Base-by-base conservation (phyloP, 495 filamentous ascomycete genomes). In the Corynascus novoguineensis region DNA sequence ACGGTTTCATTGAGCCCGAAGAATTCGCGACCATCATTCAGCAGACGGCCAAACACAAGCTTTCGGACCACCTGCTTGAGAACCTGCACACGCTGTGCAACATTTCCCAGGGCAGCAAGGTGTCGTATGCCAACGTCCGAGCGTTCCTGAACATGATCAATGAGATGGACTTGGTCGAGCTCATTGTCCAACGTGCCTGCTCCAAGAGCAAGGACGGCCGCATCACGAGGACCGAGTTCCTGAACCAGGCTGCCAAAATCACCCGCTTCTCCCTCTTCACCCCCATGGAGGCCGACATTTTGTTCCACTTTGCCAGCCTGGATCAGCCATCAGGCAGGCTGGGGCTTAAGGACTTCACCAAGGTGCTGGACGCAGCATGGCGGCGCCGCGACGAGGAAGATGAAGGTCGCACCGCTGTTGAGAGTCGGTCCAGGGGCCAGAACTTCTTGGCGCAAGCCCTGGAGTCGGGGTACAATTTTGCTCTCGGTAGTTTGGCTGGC, bases 221-320 rank as follows among this genome's bases (percentile, higher is more conserved):
- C 74, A 97, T 98, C 66, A 96, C 92, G 5, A 82, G 89, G 28
- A 82, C 89, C 17, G 93, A 97, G 63, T 98, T 98, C 73, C 74
- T 98, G 44, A 95, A 96, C 73, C 91, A 96, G 72, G 93, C 93
- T 19, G 85, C 92, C 22, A 84, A 84, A 38, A 83, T 91, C 63
- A 93, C 91, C 24, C 84, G 95, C 21, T 98, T 96, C 74, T 90
- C 90, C 5, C 78, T 93, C 0, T 96, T 96, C 73, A 97, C 93
- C 0, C 93, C 93, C 1, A 96, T 98, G 92, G 93, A 98, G 71
- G 93, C 95, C 3, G 93, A 97, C 68, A 97, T 98, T 61, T 81
- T 98, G 17, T 98, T 98, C 78, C 93, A 98, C 71, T 98, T 98
- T 64, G 93, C 93, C 37, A 90, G 90, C 41, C 76, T 98, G 42